Evolutionary conservation across 1,284 basidiomycete species (phyloP).

Genomic region (Heterobasidion parviporum): DNA sequence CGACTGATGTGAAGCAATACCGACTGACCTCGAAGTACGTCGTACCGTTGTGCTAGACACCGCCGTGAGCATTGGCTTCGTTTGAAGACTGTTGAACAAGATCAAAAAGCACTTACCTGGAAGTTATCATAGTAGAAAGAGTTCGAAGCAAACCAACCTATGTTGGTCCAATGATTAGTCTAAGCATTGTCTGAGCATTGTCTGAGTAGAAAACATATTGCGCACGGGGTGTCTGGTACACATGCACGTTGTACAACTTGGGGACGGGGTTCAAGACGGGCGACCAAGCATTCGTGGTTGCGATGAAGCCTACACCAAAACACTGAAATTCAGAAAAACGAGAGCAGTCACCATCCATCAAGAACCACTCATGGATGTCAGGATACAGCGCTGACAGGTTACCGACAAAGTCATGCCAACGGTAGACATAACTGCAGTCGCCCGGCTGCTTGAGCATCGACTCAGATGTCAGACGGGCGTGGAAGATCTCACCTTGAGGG

Average conservation of each 20-base stretch:
- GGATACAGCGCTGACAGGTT: conserved; percentile 53
- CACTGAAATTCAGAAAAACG: conserved; percentile 5
- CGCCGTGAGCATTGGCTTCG: conserved; percentile 1
- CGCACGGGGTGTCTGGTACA: conserved; percentile 58
- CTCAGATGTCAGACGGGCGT: too few species aligned
- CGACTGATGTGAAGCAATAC: background rate
- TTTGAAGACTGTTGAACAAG: background rate
- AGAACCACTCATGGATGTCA: conserved; percentile 37
- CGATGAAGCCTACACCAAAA: conserved; percentile 45
- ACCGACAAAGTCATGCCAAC: conserved; percentile 53
- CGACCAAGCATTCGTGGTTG: conserved; percentile 39
- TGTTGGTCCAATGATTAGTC: too few species aligned
- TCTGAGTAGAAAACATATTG: background rate
- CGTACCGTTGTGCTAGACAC: conserved; percentile 36
- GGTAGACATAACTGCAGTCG: conserved; percentile 40
- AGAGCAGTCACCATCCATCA: background rate
- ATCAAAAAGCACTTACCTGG: conserved; percentile 20
- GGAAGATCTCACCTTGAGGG: conserved; percentile 15
- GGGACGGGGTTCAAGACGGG: conserved; percentile 47
- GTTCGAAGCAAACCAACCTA: conserved; percentile 50
- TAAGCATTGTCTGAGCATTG: too few species aligned
- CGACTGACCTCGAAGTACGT: conserved; percentile 44
- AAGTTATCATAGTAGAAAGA: conserved; percentile 56
- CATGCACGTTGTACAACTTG: conserved; percentile 53
- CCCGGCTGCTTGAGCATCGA: too few species aligned